Evolutionary conservation across 495 filamentous ascomycete genomes (phyloP).

Genomic region (Daldinia childiae): DNA sequence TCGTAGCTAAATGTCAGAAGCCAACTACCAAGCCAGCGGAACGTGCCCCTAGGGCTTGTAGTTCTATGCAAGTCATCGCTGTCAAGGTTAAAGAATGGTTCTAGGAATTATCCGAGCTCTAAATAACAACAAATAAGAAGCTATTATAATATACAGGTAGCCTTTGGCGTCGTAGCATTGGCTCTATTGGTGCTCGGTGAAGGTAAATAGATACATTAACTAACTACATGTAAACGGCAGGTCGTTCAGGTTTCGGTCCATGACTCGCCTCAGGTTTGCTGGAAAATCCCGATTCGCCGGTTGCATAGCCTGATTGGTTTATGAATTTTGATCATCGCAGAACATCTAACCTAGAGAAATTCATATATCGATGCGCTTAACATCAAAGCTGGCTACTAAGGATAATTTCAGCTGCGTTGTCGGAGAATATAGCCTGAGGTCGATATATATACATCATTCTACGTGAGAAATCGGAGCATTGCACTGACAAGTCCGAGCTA

Average conservation of each 20-base stretch:
- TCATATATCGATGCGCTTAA: constrained; percentile 4
- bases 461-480: constrained; percentile 4
- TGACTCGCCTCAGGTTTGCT: constrained; percentile 29
- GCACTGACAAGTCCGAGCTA: not conserved
- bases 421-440: constrained; percentile 33
- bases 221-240: not conserved
- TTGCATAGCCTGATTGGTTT: constrained; percentile 30
- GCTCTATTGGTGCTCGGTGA: constrained; percentile 26
- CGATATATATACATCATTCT: constrained; percentile 12
- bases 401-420: constrained; percentile 22
- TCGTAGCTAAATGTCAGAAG: constrained; percentile 8
- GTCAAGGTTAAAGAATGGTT: constrained; percentile 18
- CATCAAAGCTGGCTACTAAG: constrained; percentile 2
- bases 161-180: constrained; percentile 4
- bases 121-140: constrained; percentile 5
- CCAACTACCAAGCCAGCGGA: constrained; percentile 29
- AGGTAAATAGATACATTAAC: constrained; percentile 1
- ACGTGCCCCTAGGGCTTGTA: constrained; percentile 29
- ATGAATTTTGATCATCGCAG: constrained; percentile 14
- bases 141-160: not conserved
- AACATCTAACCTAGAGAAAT: constrained; percentile 10
- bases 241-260: constrained; percentile 12
- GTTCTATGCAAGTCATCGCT: constrained; percentile 33
- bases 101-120: not conserved
- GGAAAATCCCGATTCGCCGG: constrained; percentile 18